These are phyloP conservation scores for Podaxis sp. DNA, from an alignment of 768 basidiomycete species.

Conservation along the genomic window DNA sequence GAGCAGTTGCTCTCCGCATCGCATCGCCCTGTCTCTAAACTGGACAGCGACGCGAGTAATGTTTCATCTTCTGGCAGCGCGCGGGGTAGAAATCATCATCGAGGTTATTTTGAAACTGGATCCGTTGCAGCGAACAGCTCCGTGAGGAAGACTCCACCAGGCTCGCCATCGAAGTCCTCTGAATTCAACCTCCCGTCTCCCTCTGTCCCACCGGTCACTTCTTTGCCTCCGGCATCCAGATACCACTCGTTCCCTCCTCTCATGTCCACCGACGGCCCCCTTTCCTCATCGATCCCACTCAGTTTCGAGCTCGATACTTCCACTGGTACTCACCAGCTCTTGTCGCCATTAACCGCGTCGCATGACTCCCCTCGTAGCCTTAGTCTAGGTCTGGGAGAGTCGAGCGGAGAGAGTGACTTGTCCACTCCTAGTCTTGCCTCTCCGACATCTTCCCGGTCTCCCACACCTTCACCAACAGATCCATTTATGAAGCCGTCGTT, in stretches of 20 bases:
- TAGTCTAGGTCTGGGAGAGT: conserved; percentile 16
- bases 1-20: conserved; percentile 26
- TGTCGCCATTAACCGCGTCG: conserved; percentile 16
- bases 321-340: conserved; percentile 6
- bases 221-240: conserved; percentile 27
- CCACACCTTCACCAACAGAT: conserved; percentile 41
- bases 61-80: conserved; percentile 21
- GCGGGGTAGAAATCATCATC: conserved; percentile 49
- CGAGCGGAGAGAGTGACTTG: conserved; percentile 32
- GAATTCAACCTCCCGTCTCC: conserved; percentile 1
- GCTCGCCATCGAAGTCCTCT: conserved; percentile 34
- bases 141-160: conserved; percentile 49
- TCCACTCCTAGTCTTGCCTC: conserved; percentile 50
- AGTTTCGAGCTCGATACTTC: background rate
- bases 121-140: conserved; percentile 25
- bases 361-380: background rate
- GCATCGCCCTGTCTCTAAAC: conserved; percentile 23
- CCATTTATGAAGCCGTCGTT: conserved; percentile 24
- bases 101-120: conserved; percentile 53
- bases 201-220: conserved; percentile 19
- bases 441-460: conserved; percentile 41
- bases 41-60: conserved; percentile 30
- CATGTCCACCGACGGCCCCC: conserved; percentile 16
- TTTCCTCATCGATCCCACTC: conserved; percentile 12
- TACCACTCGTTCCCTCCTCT: conserved; percentile 38